Evolutionary conservation across 306 rosid genomes (phyloP), one percentile per base, ranked within the genome.

Genomic region (Begonia peltatifolia): DNA sequence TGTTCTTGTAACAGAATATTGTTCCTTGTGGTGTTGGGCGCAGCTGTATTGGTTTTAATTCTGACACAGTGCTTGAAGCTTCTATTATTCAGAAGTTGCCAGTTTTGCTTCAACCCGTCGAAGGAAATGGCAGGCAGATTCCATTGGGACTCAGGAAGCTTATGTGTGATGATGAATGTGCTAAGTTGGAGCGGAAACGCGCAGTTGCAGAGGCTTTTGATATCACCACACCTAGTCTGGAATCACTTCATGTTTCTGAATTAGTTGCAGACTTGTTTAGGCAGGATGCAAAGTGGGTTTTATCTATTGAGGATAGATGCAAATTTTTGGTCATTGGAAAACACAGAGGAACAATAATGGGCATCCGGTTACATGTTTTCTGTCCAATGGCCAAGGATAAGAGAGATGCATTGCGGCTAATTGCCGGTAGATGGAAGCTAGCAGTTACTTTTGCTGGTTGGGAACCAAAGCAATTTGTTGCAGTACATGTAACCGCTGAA

Each of bases 171-270:
- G 93, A 82, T n/a, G 97, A 88, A 41, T 88, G 97, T 76, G 80
- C 89, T 43, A 88, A 79, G 74, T 50, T 75, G 44, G 97, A 88
- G 79, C 82, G 97, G 12, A 88, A 88, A 56, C 79, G 81, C 64
- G 78, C 79, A 68, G 93, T 88, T 57, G 97, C 95, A 2, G 97
- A 88, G 75, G 97, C 97, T 61, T 88, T 88, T 65, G 93, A 82
- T 63, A 74, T 84, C 51, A 61, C 62, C 49, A 8, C 84, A 54
- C 76, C 95, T 41, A 84, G 75, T 75, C 62, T 87, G 63, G 94
- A 84, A 42, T 76, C 93, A 14, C 97, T 88, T 55, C 89, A 88
- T 30, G 63, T 76, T 56, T 67, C 80, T 55, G 97, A 81, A 71
- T 70, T 76, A 67, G 69, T 88, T 23, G 63, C 74, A 12, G 95